These are phyloP conservation scores for Mycena sanguinolenta DNA, from an alignment of 768 basidiomycete species.

Conservation along the genomic window DNA sequence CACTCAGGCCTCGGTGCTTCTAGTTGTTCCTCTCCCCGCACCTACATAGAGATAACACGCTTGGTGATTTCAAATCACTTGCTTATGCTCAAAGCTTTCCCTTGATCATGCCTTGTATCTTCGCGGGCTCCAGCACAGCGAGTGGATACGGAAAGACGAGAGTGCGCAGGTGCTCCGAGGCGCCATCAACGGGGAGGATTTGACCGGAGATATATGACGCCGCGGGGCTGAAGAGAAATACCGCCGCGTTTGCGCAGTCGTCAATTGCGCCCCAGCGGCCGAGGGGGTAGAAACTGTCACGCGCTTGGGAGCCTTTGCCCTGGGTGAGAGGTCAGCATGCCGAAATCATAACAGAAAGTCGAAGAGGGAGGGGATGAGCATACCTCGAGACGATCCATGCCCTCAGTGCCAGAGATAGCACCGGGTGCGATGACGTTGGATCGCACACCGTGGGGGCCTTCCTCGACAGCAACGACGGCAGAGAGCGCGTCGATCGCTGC, in stretches of 20 bases:
- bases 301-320: slow-evolving; percentile 36
- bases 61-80: too few relatives aligned
- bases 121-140: slow-evolving; percentile 70
- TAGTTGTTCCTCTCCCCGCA: too few relatives aligned
- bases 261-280: slow-evolving; percentile 70
- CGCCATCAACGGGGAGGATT: slow-evolving; percentile 80
- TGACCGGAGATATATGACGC: slow-evolving; percentile 84
- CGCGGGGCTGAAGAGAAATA: slow-evolving; percentile 88
- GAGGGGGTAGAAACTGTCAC: slow-evolving; percentile 47
- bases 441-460: slow-evolving; percentile 94
- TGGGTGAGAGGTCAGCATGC: not conserved
- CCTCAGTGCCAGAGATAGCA: slow-evolving; percentile 85
- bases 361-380: not conserved
- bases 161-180: slow-evolving; percentile 64
- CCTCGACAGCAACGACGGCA: slow-evolving; percentile 89
- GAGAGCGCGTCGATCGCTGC: slow-evolving; percentile 93
- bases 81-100: slow-evolving; percentile 49
- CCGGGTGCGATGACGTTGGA: slow-evolving; percentile 91
- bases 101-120: slow-evolving; percentile 65
- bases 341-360: not conserved
- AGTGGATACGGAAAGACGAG: slow-evolving; percentile 72
- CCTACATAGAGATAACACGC: too few relatives aligned
- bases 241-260: slow-evolving; percentile 78
- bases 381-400: slow-evolving; percentile 67
- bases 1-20: too few relatives aligned